phyloP scores from a whole-genome alignment of 78 protist species.

The Andalucia godoyi region DNA sequence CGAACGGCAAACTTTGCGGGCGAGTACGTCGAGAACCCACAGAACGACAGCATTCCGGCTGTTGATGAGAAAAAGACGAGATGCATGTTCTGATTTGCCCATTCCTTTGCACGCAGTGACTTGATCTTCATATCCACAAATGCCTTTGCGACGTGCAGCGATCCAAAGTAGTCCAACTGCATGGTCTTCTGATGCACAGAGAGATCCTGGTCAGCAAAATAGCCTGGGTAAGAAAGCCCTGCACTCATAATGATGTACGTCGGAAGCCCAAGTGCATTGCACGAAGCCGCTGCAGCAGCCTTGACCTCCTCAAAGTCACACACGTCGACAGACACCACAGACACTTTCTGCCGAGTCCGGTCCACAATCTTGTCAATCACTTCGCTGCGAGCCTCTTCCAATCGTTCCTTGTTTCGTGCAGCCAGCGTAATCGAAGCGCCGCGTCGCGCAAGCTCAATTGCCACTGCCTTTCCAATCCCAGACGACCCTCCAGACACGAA shows the following conservation, averaged over 20 bases:
- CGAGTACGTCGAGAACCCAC: constrained; percentile 18
- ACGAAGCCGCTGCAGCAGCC: too few relatives aligned
- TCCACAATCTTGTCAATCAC: too few relatives aligned
- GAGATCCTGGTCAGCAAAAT: constrained; percentile 8
- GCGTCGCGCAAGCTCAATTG: neutral
- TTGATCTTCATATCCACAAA: constrained; percentile 18
- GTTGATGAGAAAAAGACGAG: constrained; percentile 8
- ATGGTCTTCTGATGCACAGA: neutral
- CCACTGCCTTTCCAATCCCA: constrained; percentile 31
- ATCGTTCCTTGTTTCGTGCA: too few relatives aligned
- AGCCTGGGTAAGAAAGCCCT: constrained; percentile 28
- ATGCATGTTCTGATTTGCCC: neutral
- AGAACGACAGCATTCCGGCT: neutral
- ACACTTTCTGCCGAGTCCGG: too few relatives aligned
- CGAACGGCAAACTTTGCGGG: constrained; percentile 38
- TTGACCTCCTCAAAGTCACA: too few relatives aligned
- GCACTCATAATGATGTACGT: constrained; percentile 14
- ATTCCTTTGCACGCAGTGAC: too few relatives aligned
- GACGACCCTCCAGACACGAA: constrained; percentile 39
- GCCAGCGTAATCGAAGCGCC: neutral
- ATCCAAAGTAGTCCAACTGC: constrained; percentile 37
- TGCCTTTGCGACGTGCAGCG: constrained; percentile 13
- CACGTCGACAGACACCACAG: too few relatives aligned
- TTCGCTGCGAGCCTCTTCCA: too few relatives aligned
- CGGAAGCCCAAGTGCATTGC: too few relatives aligned